phyloP scores from a whole-genome alignment of 2,329 filamentous ascomycete species.

The Hymenoscyphus albidus region DNA sequence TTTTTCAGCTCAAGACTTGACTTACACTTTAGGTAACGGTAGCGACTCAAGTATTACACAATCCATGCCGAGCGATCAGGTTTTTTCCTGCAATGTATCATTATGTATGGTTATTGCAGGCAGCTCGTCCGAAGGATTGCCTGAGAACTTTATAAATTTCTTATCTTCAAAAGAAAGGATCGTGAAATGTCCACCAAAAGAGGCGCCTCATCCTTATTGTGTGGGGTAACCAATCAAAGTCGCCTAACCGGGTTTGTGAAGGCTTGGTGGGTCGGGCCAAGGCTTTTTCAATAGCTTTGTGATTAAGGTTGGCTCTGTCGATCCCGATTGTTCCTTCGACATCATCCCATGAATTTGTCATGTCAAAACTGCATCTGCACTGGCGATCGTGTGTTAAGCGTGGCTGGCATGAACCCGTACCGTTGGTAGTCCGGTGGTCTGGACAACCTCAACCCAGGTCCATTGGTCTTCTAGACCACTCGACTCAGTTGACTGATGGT shows the following conservation, averaged over 20 bases:
- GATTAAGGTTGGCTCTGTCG: background rate
- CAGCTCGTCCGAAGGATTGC: no score
- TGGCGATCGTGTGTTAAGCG: background rate
- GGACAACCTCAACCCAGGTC: background rate
- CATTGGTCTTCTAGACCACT: no score
- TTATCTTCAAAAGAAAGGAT: background rate
- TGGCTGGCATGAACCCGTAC: background rate
- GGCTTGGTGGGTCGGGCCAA: background rate
- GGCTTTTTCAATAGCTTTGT: conserved; percentile 1
- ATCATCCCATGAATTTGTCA: no score
- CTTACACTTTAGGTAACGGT: background rate
- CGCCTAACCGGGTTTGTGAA: background rate
- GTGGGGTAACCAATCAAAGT: background rate
- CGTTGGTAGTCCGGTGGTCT: background rate
- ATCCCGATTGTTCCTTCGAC: background rate
- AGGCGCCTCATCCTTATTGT: background rate
- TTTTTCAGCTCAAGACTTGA: background rate
- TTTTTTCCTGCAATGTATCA: background rate
- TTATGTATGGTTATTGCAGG: background rate
- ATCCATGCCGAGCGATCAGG: background rate
- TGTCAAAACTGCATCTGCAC: background rate
- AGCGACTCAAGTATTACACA: background rate
- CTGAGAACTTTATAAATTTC: background rate
- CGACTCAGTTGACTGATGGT: no score
- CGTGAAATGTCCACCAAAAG: background rate